Conservation (phyloP, 2,329 filamentous ascomycete species). For the Davidsoniella neocaledoniae region DNA sequence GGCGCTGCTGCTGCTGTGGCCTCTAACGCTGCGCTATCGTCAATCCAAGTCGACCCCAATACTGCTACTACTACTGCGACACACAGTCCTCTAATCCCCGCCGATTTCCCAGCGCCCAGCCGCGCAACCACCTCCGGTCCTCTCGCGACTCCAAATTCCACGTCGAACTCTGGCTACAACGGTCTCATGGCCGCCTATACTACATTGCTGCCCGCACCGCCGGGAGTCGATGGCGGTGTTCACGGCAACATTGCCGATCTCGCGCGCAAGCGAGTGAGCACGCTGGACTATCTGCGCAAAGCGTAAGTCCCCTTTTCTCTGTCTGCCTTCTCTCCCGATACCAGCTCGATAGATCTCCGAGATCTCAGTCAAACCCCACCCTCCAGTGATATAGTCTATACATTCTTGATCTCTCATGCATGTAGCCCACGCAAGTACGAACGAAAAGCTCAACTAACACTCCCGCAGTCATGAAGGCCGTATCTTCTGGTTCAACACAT, state of each 20-base stretch:
- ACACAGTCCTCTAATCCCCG: constrained; percentile 11
- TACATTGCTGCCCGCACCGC: constrained; percentile 6
- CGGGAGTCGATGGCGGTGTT: constrained; percentile 29
- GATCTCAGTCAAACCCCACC: not conserved
- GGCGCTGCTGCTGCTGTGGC: constrained; percentile 15
- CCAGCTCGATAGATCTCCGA: not conserved
- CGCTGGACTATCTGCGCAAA: constrained; percentile 80
- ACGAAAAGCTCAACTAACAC: not conserved
- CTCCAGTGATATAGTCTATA: not conserved
- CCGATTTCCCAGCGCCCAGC: constrained; percentile 11
- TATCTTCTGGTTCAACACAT: constrained; percentile 96
- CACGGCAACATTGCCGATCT: constrained; percentile 62
- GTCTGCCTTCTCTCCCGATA: not conserved
- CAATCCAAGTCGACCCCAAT: not conserved
- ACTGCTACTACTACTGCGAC: not conserved
- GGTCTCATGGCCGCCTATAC: constrained; percentile 9
- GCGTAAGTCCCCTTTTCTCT: constrained; percentile 41
- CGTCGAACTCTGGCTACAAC: not conserved
- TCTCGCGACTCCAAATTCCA: constrained; percentile 3
- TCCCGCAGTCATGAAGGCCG: constrained; percentile 65
- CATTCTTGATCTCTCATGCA: not conserved
- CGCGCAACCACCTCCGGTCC: constrained; percentile 4
- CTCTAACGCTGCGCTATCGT: too few species aligned
- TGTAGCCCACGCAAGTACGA: not conserved
- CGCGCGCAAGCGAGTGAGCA: constrained; percentile 83